Conservation (phyloP, 1,139 yeast genomes). For the Lodderomyces theae region DNA sequence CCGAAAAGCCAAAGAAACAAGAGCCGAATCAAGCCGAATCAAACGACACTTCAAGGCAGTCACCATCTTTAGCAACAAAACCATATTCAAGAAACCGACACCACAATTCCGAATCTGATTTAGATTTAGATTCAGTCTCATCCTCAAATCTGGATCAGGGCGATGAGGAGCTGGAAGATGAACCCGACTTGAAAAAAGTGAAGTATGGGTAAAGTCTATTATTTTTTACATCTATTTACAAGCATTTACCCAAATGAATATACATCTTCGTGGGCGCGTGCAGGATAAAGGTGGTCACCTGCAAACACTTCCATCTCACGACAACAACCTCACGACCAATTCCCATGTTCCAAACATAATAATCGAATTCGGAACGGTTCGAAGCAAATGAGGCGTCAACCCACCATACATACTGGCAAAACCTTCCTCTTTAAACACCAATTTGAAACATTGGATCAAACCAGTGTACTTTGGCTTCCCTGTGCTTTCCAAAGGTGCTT, state of each 20-base stretch:
- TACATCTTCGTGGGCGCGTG: no score
- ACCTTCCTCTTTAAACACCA: slow-evolving; percentile 89
- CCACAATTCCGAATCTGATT: no score
- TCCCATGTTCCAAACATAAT: slow-evolving; percentile 99
- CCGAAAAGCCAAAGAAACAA: slow-evolving; percentile 9
- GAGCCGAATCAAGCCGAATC: background rate
- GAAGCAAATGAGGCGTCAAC: slow-evolving; percentile 88
- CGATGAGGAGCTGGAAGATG: slow-evolving; percentile 7
- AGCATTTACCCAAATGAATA: slow-evolving; percentile 2
- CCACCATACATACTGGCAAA: slow-evolving; percentile 95
- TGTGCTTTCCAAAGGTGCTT: slow-evolving; percentile 73
- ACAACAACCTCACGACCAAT: slow-evolving; percentile 69
- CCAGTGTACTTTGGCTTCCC: slow-evolving; percentile 91
- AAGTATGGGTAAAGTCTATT: slow-evolving; percentile 7
- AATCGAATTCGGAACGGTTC: slow-evolving; percentile 97
- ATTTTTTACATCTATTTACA: slow-evolving; percentile 13
- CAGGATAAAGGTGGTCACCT: no score
- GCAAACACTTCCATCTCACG: slow-evolving; percentile 33
- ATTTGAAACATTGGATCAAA: slow-evolving; percentile 76
- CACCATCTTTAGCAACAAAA: background rate
- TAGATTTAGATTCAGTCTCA: background rate
- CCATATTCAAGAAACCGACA: no score
- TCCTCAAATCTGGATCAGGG: background rate
- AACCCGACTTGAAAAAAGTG: slow-evolving; percentile 7
- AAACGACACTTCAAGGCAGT: no score